phyloP scores from a whole-genome alignment of 441 rosid species.

The Dalechampia spathulata region DNA sequence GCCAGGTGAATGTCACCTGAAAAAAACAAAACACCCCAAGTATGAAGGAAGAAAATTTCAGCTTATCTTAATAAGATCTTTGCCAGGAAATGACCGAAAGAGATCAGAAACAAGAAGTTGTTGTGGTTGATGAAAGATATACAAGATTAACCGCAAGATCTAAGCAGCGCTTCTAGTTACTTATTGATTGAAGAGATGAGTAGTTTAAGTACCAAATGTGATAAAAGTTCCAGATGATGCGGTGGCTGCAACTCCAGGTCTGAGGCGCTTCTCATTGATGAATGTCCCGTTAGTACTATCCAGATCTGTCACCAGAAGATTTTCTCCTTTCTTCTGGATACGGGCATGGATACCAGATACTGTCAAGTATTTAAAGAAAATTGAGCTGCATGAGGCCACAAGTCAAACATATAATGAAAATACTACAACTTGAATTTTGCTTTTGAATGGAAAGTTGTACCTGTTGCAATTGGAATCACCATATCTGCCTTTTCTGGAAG shows the following conservation, averaged over 20 bases:
- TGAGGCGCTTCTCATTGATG: slow-evolving; percentile 50
- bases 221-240: slow-evolving; percentile 51
- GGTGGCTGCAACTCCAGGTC: slow-evolving; percentile 54
- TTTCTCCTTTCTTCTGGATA: slow-evolving; percentile 50
- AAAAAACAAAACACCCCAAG: no score
- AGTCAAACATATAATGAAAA: no score
- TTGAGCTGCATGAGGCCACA: background rate
- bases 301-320: slow-evolving; percentile 63
- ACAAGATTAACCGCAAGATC: no score
- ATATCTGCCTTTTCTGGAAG: slow-evolving; percentile 70
- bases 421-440: no score
- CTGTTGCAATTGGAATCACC: slow-evolving; percentile 87
- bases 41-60: no score
- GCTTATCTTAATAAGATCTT: no score
- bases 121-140: no score
- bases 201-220: slow-evolving; percentile 45
- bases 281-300: slow-evolving; percentile 87
- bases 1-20: slow-evolving; percentile 72
- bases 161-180: no score
- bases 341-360: slow-evolving; percentile 82
- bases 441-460: slow-evolving; percentile 20
- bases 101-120: no score
- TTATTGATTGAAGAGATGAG: no score
- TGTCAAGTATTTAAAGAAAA: slow-evolving; percentile 11
- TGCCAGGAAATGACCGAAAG: background rate